Conservation (phyloP, 2,329 filamentous ascomycete species). For the Plenodomus tracheiphilus region DNA sequence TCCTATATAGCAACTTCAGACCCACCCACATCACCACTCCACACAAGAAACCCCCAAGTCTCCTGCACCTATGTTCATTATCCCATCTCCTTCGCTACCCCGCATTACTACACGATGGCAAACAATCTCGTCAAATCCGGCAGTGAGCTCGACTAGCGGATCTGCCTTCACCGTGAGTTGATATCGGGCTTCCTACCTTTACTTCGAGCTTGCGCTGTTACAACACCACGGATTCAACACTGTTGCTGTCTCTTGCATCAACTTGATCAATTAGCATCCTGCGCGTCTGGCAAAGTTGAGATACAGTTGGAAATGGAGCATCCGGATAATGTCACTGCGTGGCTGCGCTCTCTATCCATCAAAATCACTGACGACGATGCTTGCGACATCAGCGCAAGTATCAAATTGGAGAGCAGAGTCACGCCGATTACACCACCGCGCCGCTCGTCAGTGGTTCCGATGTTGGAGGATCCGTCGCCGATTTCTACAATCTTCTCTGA, state of each 20-base stretch:
- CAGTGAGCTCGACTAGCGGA: constrained; percentile 5
- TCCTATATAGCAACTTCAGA: too few species aligned
- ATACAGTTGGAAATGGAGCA: neutral
- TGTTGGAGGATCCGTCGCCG: constrained; percentile 19
- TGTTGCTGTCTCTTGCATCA: neutral
- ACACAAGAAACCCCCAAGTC: neutral
- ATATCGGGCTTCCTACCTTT: neutral
- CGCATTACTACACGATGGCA: neutral
- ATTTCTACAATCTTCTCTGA: constrained; percentile 30
- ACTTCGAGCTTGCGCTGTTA: neutral
- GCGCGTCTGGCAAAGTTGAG: too few species aligned
- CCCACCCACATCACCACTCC: too few species aligned
- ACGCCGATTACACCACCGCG: neutral
- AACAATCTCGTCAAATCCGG: neutral
- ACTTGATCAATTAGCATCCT: neutral
- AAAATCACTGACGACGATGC: neutral
- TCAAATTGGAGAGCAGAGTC: neutral
- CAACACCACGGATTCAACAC: neutral
- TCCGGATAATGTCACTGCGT: constrained; percentile 1
- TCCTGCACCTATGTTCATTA: neutral
- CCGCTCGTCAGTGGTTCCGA: neutral
- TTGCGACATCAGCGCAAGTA: neutral
- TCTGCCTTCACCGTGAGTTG: constrained; percentile 7
- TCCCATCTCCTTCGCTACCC: neutral
- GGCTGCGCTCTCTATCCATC: too few species aligned